Evolutionary conservation across 225 moss, liverwort and hornwort genomes (phyloP).

Genomic region (Polytrichum formosum): DNA sequence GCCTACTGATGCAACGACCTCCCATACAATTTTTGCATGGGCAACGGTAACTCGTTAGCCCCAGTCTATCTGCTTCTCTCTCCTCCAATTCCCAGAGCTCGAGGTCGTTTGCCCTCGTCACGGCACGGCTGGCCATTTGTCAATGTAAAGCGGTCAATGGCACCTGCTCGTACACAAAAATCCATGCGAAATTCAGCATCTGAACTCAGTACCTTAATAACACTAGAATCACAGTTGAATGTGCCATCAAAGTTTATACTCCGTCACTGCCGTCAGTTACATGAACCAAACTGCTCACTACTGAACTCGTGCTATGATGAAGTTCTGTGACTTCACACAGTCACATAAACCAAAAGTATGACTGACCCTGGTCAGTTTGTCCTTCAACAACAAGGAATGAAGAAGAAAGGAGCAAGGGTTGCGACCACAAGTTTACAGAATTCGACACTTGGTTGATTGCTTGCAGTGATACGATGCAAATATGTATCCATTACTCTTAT

Average conservation of each 20-base stretch:
- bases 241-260: background rate
- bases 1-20: background rate
- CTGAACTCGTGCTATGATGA: no score
- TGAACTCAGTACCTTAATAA: background rate
- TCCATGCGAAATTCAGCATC: background rate
- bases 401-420: no score
- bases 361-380: no score
- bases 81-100: background rate
- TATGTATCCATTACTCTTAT: no score
- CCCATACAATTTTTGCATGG: no score
- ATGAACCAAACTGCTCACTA: background rate
- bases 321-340: background rate
- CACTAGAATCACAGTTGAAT: background rate
- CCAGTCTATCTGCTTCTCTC: background rate
- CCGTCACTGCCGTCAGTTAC: background rate
- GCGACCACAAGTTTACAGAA: no score
- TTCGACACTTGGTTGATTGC: no score
- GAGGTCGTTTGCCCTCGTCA: background rate
- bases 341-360: no score
- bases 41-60: background rate
- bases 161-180: background rate
- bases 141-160: background rate
- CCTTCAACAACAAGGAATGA: no score
- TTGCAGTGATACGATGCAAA: no score
- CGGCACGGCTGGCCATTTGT: background rate